Evolutionary conservation across 495 filamentous ascomycete genomes (phyloP), one percentile per base, ranked within the genome.

Genomic region (Daldinia decipiens): DNA sequence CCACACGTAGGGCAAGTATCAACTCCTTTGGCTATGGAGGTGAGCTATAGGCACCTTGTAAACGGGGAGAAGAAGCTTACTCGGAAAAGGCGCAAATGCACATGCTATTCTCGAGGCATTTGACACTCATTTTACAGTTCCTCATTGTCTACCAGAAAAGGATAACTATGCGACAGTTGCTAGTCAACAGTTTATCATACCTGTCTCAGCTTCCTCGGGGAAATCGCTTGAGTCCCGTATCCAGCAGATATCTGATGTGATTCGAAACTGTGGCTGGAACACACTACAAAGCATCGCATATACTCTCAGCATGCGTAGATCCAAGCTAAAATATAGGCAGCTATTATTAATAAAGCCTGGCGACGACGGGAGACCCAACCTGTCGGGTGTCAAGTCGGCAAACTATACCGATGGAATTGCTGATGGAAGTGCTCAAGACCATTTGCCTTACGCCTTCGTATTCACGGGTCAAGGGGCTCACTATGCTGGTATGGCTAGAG

Each of bases 1-100:
- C 19, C 4, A 15, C 73, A 5, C 68, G 71, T 27, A 57, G 77
- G 5, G 71, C 72, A 1, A 76, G 79, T 15, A 75, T 86, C 53
- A 85, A 85, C 57, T 38, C 36, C 36, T 38, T 38, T 38, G 36
- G 36, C 5, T 38, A 38, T 9, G 36, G 36, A 38, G 36, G 36
- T 38, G 36, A 38, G 36, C 36, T 38, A 12, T 9, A 38, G 12
- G 36, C 36, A 38, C 36, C 7, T 12, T 12, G 36, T 9, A 38
- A 38, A 38, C 36, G 36, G 8, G 36, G 4, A 38, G 36, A 38
- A 38, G 36, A 38, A 38, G 36, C 36, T 38, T 11, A 38, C 36
- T 38, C 13, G 36, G 7, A 12, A 38, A 38, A 38, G 36, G 36
- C 36, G 36, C 36, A 12, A 38, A 38, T 38, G 36, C 36, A 38